Conservation (phyloP, 1,139 yeast genomes). For the Candida freyschussii region DNA sequence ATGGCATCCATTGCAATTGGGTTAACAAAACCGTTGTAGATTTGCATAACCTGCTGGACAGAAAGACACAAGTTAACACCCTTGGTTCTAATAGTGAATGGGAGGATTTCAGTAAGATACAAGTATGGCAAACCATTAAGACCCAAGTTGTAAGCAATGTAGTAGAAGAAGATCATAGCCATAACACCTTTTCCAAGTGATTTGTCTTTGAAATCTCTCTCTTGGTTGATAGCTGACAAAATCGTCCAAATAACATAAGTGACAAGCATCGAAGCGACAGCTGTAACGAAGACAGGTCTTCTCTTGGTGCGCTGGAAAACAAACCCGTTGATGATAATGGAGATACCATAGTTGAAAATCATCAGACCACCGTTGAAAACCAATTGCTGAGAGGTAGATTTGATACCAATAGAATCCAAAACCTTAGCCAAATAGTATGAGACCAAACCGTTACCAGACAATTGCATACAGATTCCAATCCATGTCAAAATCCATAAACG, state of each 20-base stretch:
- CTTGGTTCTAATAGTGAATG: slow-evolving; percentile 35
- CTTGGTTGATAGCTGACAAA: slow-evolving; percentile 31
- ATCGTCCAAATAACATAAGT: slow-evolving; percentile 34
- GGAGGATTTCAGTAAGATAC: slow-evolving; percentile 37
- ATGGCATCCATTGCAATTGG: slow-evolving; percentile 58
- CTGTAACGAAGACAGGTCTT: slow-evolving; percentile 28
- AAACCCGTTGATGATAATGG: slow-evolving; percentile 27
- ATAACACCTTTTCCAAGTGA: slow-evolving; percentile 32
- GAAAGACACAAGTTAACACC: slow-evolving; percentile 30
- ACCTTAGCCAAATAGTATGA: slow-evolving; percentile 47
- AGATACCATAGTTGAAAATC: slow-evolving; percentile 28
- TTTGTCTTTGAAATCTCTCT: slow-evolving; percentile 28
- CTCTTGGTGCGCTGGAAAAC: slow-evolving; percentile 28
- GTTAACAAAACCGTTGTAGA: slow-evolving; percentile 48
- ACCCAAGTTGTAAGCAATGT: slow-evolving; percentile 31
- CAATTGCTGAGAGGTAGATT: slow-evolving; percentile 39
- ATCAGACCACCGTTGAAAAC: slow-evolving; percentile 37
- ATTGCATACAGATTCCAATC: slow-evolving; percentile 34
- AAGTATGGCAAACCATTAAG: slow-evolving; percentile 31
- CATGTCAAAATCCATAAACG: slow-evolving; percentile 36
- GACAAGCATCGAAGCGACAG: slow-evolving; percentile 30
- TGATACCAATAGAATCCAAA: slow-evolving; percentile 47
- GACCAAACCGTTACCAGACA: slow-evolving; percentile 50
- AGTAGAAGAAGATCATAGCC: slow-evolving; percentile 35
- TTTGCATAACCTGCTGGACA: slow-evolving; percentile 29